Evolutionary conservation across 2,329 filamentous ascomycete genomes (phyloP), one percentile per base, ranked within the genome.

Genomic region (Cytospora paraplurivora): DNA sequence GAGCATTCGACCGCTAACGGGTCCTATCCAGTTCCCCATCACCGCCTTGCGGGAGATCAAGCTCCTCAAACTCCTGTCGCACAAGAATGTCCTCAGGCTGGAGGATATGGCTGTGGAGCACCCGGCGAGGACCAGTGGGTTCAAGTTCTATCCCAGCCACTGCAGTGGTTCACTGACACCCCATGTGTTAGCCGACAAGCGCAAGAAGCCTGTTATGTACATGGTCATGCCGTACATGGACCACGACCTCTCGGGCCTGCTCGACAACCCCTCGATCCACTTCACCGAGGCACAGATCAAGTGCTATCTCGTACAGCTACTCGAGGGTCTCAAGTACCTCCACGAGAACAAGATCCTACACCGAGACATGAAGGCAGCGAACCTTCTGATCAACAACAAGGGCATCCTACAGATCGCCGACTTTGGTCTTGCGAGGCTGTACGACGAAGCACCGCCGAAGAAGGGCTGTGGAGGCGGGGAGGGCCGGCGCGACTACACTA

Each of bases 141-240:
- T 63, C 34, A 57, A 57, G 58, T 59, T 64, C 54, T 51, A 62
- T 12, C 56, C 56, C 27, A 57, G 59, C 55, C 33, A 44, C 49
- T 50, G 17, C 50, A 65, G 56, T 52, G 49, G 56, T 59, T 53
- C 44, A 52, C 68, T 69, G 69, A 73, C 68, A 63, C 10, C 52
- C 8, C 49, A 49, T 32, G 52, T 52, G 21, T 66, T 57, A 88
- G 87, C 85, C 70, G 90, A 94, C 74, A 91, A 92, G 76, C 85
- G 89, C 69, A 93, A 91, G 76, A 87, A 89, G 65, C 88, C 89
- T 4, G 93, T 93, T 70, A 93, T 99, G 82, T 98, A 98, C 78
- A 99, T 99, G 95, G 94, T 96, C 58, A 97, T 89, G 52, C 95
- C 94, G 7, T 99, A 99, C 76, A 97, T 98, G 93, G 93, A 98